These are phyloP conservation scores for Chaetomium sp. DNA, from an alignment of 2,329 filamentous ascomycete species.

Conservation along the genomic window DNA sequence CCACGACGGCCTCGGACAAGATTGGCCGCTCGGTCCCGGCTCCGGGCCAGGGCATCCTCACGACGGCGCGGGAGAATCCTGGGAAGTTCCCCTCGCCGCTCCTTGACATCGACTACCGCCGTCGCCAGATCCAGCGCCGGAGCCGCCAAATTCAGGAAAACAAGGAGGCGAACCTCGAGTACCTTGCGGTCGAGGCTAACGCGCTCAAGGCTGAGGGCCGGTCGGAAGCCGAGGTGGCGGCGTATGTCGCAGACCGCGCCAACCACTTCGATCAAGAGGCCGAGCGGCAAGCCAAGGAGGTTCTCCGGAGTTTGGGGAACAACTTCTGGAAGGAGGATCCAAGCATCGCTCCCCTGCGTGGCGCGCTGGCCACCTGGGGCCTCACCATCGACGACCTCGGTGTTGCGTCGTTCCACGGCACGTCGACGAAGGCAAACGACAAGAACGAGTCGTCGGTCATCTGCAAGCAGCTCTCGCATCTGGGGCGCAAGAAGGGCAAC, in stretches of 20 bases:
- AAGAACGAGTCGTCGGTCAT: conserved; percentile 99
- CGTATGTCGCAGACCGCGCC: conserved; percentile 80
- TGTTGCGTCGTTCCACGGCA: conserved; percentile 97
- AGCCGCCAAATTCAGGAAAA: conserved; percentile 92
- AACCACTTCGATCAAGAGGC: conserved; percentile 85
- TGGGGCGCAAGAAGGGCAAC: conserved; percentile 94
- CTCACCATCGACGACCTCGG: conserved; percentile 92
- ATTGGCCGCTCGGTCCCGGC: conserved; percentile 96
- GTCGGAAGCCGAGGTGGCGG: conserved; percentile 65
- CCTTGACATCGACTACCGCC: conserved; percentile 95
- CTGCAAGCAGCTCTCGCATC: conserved; percentile 90
- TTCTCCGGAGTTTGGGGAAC: conserved; percentile 88
- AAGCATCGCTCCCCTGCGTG: conserved; percentile 88
- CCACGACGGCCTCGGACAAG: conserved; percentile 96
- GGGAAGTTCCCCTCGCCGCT: conserved; percentile 93
- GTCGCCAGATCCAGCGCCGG: conserved; percentile 87
- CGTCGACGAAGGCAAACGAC: conserved; percentile 96
- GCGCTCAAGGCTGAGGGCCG: conserved; percentile 78
- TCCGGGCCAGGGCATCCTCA: conserved; percentile 93
- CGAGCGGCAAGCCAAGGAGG: conserved; percentile 84
- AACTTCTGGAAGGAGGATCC: conserved; percentile 98
- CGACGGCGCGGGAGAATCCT: conserved; percentile 82
- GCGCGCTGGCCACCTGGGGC: conserved; percentile 94
- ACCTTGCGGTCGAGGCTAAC: conserved; percentile 83
- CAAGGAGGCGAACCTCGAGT: conserved; percentile 92